Evolutionary conservation across 139 green algal genomes (phyloP), one percentile per base, ranked within the genome.

Genomic region (Chlorella sp.): DNA sequence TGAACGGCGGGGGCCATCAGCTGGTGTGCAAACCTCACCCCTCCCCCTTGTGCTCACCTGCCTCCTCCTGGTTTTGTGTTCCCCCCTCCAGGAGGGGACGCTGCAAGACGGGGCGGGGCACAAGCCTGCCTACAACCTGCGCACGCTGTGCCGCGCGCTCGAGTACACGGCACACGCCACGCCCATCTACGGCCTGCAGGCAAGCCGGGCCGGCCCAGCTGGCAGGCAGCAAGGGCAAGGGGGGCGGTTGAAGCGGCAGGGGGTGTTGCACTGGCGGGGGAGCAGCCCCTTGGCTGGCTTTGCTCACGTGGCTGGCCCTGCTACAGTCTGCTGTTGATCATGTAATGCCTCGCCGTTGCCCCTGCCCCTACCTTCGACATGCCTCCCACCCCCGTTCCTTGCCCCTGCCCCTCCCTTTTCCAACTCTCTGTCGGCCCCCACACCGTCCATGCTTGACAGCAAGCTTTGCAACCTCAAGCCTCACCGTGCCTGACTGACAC

Each of bases 121-220:
- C 79, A 96, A 95, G 82, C 98, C 98, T 1, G 91, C 94, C 39
- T 99, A 99, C 95, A 98, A 93, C 91, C 94, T 99, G 87, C 95
- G 98, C 89, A 99, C 98, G 14, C 95, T 99, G 32, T 96, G 94
- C 83, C 95, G 98, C 5, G 95, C 97, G 0, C 93, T 99, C 73
- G 95, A 98, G 93, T 99, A 99, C 87, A 93, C 94, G 0, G 92
- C 93, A 7, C 76, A 88, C 9, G 94, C 95, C 3, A 79, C 96
- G 57, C 93, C 95, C 11, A 69, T 93, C 32, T 99, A 99, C 92
- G 98, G 98, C 64, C 89, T 99, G 89, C 91, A 93, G 83, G 83
- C 64, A 37, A 53, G 81, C 14, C 19, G 26, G 75, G 71, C 48
- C 19, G 26, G 75, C 30, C 48, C 48, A 57, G 48, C 48, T 57